phyloP scores from a whole-genome alignment of 768 basidiomycete species.

The Boletus bicolor region DNA sequence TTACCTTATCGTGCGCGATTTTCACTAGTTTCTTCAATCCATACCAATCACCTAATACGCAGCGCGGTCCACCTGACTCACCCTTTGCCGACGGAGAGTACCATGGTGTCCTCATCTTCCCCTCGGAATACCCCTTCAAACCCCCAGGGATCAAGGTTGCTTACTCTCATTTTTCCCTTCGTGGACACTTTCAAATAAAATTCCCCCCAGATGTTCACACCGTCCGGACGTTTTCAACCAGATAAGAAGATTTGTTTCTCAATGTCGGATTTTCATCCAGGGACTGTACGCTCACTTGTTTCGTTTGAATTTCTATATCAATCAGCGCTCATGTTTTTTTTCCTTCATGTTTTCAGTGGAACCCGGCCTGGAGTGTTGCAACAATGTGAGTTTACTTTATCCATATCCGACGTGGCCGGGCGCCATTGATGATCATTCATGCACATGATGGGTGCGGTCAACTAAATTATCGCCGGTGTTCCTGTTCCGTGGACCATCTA shows the following conservation, averaged over 20 bases:
- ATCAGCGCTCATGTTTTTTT: neutral
- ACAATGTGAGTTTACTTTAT: slow-evolving; percentile 67
- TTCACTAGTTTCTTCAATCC: neutral
- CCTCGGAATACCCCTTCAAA: slow-evolving; percentile 93
- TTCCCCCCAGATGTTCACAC: slow-evolving; percentile 76
- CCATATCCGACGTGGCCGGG: neutral
- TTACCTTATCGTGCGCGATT: slow-evolving; percentile 76
- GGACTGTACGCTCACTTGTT: slow-evolving; percentile 56
- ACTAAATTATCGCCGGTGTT: slow-evolving; percentile 10
- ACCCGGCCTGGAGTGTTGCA: slow-evolving; percentile 92
- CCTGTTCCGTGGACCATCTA: neutral
- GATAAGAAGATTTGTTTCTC: slow-evolving; percentile 98
- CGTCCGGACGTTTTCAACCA: slow-evolving; percentile 85
- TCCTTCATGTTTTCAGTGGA: slow-evolving; percentile 58
- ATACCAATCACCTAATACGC: slow-evolving; percentile 8
- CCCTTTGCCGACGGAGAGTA: slow-evolving; percentile 92
- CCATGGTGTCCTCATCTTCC: slow-evolving; percentile 89
- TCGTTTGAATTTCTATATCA: neutral
- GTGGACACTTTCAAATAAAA: slow-evolving; percentile 6
- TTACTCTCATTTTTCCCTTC: neutral
- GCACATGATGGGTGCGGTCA: slow-evolving; percentile 11
- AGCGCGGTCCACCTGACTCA: slow-evolving; percentile 94
- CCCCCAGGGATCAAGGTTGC: slow-evolving; percentile 93
- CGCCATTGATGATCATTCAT: slow-evolving; percentile 9
- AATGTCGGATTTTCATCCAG: slow-evolving; percentile 95